A percentile compares a stretch with the other conserved stretches of the same genome.
Evolutionary conservation across 2,329 filamentous ascomycete genomes (phyloP).

Genomic region (Fusarium mexicanum): DNA sequence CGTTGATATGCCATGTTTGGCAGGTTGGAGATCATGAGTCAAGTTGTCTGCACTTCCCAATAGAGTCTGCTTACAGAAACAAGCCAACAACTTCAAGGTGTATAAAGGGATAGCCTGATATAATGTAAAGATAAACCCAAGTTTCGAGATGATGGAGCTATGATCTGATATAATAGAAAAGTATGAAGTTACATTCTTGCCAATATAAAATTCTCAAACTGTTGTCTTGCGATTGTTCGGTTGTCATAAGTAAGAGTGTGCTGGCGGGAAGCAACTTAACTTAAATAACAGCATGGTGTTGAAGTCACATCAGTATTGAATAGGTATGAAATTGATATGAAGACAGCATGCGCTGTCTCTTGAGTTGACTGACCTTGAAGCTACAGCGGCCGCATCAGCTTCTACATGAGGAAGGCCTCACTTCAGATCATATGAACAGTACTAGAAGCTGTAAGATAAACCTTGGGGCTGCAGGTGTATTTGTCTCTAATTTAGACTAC

Average conservation of each 20-base stretch:
- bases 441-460: too few relatives aligned
- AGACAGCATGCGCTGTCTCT: too few relatives aligned
- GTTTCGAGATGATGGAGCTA: too few relatives aligned
- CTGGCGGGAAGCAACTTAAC: not conserved
- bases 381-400: not conserved
- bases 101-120: not conserved
- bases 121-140: accelerated
- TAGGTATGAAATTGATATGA: accelerated
- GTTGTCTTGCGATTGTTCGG: not conserved
- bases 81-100: not conserved
- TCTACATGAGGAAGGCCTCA: too few relatives aligned
- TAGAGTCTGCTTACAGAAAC: accelerated
- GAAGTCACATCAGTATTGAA: too few relatives aligned
- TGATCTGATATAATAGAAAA: accelerated
- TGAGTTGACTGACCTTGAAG: not conserved
- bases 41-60: not conserved
- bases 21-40: not conserved
- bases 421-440: not conserved
- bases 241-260: not conserved
- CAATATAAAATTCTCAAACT: accelerated
- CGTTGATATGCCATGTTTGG: too few relatives aligned
- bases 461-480: not conserved
- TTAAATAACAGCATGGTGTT: accelerated
- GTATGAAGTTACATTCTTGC: not conserved
- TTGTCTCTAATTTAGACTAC: not conserved